A percentile compares a stretch with the other conserved stretches of the same genome.
These are phyloP conservation scores for Larix sibirica DNA, from an alignment of 83 land plant species.

Conservation along the genomic window DNA sequence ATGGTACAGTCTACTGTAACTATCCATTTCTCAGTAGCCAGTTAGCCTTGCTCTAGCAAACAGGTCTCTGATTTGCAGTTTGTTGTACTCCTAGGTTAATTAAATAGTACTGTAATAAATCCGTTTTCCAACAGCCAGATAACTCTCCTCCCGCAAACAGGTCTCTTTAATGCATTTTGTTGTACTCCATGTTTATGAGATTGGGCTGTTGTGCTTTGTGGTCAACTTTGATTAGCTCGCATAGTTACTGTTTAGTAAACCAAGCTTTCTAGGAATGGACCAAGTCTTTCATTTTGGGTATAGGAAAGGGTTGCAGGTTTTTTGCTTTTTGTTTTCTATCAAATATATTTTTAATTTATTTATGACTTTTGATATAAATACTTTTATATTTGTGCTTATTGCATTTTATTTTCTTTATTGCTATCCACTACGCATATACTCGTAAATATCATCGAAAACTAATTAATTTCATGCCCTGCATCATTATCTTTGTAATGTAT, in stretches of 20 bases:
- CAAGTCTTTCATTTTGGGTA: not conserved
- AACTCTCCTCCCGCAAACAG: not conserved
- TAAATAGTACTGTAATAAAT: not conserved
- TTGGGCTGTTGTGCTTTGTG: not conserved
- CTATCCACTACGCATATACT: too few species aligned
- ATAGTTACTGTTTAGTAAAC: not conserved
- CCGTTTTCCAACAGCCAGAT: not conserved
- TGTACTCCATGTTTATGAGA: not conserved
- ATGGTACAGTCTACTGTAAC: not conserved
- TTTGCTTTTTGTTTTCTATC: not conserved
- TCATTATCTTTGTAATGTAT: too few species aligned
- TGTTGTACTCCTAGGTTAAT: not conserved
- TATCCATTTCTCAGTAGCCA: not conserved
- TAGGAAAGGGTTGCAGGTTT: not conserved
- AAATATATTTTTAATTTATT: not conserved
- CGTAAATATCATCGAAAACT: too few species aligned
- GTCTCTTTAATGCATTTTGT: not conserved
- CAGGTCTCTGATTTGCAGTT: too few species aligned
- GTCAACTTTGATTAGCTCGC: not conserved
- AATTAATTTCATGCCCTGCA: too few species aligned
- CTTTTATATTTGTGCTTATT: not conserved
- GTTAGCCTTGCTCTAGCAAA: not conserved
- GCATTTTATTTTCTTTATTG: not conserved
- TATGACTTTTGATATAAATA: not conserved
- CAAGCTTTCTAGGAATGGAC: not conserved